A percentile compares a stretch with the other conserved stretches of the same genome.
phyloP scores from a whole-genome alignment of 306 rosid species.

The Cucurbita moschata region DNA sequence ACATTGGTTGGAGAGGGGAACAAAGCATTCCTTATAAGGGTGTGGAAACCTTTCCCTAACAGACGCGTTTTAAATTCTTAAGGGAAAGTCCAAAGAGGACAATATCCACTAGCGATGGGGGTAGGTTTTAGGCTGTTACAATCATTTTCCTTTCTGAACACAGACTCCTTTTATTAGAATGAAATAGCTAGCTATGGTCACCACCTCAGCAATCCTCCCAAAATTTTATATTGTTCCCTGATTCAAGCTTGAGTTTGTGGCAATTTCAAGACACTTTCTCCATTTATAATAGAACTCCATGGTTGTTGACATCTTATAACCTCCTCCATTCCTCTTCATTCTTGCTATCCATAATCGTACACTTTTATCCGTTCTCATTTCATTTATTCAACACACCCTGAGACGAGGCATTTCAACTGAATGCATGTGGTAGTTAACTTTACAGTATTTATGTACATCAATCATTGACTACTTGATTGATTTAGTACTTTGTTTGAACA shows the following conservation, averaged over 20 bases:
- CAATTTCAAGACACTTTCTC: not conserved
- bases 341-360: not conserved
- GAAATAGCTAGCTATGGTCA: not conserved
- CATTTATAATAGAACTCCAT: not conserved
- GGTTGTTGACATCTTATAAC: not conserved
- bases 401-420: not conserved
- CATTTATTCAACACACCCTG: not conserved
- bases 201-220: not conserved
- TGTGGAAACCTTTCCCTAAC: too few species aligned
- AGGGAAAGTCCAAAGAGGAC: too few species aligned
- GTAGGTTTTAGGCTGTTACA: too few species aligned
- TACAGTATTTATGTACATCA: not conserved
- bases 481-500: constrained; percentile 17
- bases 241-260: not conserved
- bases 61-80: too few species aligned
- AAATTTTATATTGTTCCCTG: not conserved
- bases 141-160: not conserved
- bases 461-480: not conserved
- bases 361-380: not conserved
- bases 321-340: not conserved
- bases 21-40: too few species aligned
- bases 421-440: not conserved
- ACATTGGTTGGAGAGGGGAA: too few species aligned
- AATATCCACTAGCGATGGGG: too few species aligned
- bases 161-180: not conserved